Conservation (phyloP, 2,329 filamentous ascomycete genomes). For the Xylaria sp. region DNA sequence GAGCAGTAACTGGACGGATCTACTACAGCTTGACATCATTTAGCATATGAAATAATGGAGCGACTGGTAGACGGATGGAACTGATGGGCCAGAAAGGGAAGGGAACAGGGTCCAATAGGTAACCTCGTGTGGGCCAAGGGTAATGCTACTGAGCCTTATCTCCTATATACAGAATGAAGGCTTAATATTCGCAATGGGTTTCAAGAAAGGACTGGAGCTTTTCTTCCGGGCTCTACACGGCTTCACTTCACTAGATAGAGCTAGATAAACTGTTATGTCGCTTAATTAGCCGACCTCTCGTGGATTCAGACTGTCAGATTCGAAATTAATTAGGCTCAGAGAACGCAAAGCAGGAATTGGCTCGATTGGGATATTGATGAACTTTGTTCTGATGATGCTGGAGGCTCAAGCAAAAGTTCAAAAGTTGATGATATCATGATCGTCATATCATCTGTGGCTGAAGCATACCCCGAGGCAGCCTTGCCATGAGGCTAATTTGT, state of each 20-base stretch:
- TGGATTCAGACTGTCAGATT: background rate
- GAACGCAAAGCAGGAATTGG: background rate
- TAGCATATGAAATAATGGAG: background rate
- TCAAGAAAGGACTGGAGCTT: background rate
- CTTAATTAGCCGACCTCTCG: background rate
- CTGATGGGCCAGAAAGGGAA: background rate
- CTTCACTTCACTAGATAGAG: background rate
- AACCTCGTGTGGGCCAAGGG: background rate
- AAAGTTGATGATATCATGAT: slow-evolving; percentile 11
- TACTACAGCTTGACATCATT: slow-evolving; percentile 32
- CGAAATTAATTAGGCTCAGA: background rate
- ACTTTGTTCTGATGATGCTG: background rate
- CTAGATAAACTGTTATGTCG: background rate
- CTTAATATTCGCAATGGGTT: slow-evolving; percentile 6
- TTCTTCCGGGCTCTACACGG: background rate
- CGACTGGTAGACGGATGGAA: background rate
- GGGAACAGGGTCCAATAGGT: background rate
- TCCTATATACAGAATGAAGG: slow-evolving; percentile 26
- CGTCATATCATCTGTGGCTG: slow-evolving; percentile 9
- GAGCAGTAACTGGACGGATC: background rate
- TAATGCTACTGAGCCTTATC: background rate
- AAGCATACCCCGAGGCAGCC: background rate
- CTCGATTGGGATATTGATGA: background rate
- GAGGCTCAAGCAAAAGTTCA: background rate
- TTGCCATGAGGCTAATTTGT: background rate